Base-by-base conservation (phyloP, 192 early-diverging fungal genomes). In the Neocallimastix lanati region DNA sequence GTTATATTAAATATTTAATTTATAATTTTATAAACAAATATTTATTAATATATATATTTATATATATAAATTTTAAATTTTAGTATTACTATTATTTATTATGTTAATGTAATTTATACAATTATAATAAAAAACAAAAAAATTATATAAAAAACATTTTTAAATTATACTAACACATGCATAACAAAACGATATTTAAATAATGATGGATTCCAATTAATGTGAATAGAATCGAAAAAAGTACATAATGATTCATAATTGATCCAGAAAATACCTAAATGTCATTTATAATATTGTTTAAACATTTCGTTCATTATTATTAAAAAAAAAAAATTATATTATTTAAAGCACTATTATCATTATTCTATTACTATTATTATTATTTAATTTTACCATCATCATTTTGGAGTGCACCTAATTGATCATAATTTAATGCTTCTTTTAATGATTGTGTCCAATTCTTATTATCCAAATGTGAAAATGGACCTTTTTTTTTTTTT, bases 191-290 rank as follows among this genome's bases (percentile, higher is more conserved):
- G 85, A 82, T 93, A 84, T 13, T 82, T 83, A 79, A 96, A 93
- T 50, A 92, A 80, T 35, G 86, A 89, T 12, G 95, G 92, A 86
- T 95, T 94, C 95, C 87, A 96, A 82, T 95, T 96, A 28, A 96
- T 83, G 81, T 98, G 95, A 30, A 95, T 93, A 13, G 93, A 93
- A 79, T 94, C 91, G 82, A 98, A 98, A 35, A 88, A 84, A 11
- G 81, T 79, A 78, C 92, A 91, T 4, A 96, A 88, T 1, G 94
- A 95, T 12, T 91, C 92, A 81, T 88, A 98, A 79, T 94, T 90
- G 28, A 98, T 94, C 94, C 95, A 96, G 81, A 96, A 96, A 2
- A 94, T 90, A 21, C 87, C 86, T n/a, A n/a, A n/a, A n/a, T n/a
- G n/a, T n/a, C n/a, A n/a, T n/a, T n/a, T n/a, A n/a, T n/a, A n/a